phyloP scores from a whole-genome alignment of 2,329 filamentous ascomycete genomes.

The Colletotrichum sansevieriae region DNA sequence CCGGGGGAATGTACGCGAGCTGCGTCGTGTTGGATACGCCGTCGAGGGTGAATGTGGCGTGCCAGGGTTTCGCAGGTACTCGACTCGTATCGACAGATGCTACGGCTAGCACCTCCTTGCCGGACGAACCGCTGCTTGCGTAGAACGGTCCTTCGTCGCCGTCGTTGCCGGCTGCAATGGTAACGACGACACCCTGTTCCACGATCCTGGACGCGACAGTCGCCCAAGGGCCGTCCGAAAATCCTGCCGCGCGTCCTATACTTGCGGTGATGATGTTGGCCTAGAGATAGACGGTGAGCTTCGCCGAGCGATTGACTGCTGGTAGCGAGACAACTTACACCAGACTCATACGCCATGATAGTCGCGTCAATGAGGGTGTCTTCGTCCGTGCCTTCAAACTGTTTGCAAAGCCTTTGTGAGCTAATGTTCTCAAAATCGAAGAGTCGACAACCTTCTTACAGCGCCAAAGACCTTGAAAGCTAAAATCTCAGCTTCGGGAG shows the following conservation, averaged over 20 bases:
- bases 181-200: conserved; percentile 60
- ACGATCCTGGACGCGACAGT: conserved; percentile 35
- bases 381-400: conserved; percentile 41
- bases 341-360: conserved; percentile 40
- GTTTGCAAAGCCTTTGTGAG: background rate
- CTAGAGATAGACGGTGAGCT: background rate
- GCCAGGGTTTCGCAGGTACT: conserved; percentile 46
- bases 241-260: conserved; percentile 33
- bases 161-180: conserved; percentile 65
- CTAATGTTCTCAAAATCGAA: background rate
- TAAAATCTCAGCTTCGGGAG: conserved; percentile 45
- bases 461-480: conserved; percentile 46
- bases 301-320: accelerated
- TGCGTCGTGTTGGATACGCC: conserved; percentile 45
- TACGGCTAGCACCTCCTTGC: conserved; percentile 56
- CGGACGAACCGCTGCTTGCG: conserved; percentile 55
- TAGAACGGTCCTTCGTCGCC: conserved; percentile 63
- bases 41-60: conserved; percentile 48
- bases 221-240: conserved; percentile 38
- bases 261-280: conserved; percentile 39
- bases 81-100: conserved; percentile 55
- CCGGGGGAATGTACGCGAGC: conserved; percentile 51
- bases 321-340: background rate
- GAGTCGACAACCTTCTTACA: background rate
- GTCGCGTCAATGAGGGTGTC: conserved; percentile 36